phyloP scores from a whole-genome alignment of 2,329 filamentous ascomycete species.

The Rutstroemia sydowiana region DNA sequence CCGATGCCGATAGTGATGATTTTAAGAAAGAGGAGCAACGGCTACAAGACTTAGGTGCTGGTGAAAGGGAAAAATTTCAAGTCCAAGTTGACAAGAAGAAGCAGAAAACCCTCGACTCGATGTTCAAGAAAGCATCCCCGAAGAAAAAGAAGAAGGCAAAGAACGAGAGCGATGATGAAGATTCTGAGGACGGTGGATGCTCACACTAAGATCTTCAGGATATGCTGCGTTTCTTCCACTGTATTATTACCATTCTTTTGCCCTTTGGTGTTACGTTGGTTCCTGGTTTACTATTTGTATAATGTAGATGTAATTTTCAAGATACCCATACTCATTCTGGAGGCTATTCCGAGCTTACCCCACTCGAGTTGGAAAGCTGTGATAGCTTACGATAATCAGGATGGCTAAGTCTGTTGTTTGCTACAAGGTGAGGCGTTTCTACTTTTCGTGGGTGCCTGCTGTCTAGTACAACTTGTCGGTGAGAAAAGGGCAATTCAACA shows the following conservation, averaged over 20 bases:
- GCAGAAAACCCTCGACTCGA: constrained; percentile 39
- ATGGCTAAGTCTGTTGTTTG: too few relatives aligned
- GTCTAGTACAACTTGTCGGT: too few relatives aligned
- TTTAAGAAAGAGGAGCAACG: constrained; percentile 60
- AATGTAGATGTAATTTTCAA: too few relatives aligned
- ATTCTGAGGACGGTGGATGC: constrained; percentile 24
- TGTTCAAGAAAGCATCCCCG: constrained; percentile 31
- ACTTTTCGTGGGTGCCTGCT: too few relatives aligned
- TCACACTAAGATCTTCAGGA: constrained; percentile 18
- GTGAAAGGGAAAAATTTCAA: constrained; percentile 67
- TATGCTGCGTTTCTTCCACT: background rate
- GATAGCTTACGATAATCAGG: too few relatives aligned
- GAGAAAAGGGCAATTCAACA: too few relatives aligned
- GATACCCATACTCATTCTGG: too few relatives aligned
- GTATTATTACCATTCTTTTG: background rate
- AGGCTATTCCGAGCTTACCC: too few relatives aligned
- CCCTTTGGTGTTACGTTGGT: too few relatives aligned
- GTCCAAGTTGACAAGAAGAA: constrained; percentile 72
- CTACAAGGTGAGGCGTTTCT: too few relatives aligned
- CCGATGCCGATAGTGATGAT: constrained; percentile 67
- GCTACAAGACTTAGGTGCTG: constrained; percentile 59
- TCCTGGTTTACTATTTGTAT: too few relatives aligned
- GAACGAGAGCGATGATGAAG: constrained; percentile 25
- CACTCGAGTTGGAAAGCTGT: too few relatives aligned
- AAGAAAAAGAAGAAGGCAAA: constrained; percentile 34